Conservation (phyloP, 257 asterid genomes). For the Oldenlandia corymbosa region DNA sequence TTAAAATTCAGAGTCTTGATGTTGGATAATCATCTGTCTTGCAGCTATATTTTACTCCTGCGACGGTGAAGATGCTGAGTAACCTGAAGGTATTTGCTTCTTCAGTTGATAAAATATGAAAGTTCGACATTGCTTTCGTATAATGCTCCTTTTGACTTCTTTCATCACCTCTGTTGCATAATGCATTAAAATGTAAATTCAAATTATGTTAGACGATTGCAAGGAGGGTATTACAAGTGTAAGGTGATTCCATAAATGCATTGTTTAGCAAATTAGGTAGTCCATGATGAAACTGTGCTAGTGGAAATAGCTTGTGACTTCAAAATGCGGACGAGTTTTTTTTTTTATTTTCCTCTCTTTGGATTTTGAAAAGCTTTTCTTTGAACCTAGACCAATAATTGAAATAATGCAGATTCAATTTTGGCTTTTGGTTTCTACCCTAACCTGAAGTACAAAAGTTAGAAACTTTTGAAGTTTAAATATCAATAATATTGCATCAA, state of each 20-base stretch:
- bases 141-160: conserved; percentile 11
- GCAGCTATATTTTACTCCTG: conserved; percentile 96
- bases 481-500: not conserved
- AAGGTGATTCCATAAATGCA: not conserved
- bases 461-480: not conserved
- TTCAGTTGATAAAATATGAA: conserved; percentile 9
- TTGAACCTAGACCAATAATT: not conserved
- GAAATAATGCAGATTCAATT: not conserved
- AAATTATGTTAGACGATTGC: not conserved
- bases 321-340: not conserved
- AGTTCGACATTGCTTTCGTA: not conserved
- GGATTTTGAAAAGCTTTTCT: not conserved
- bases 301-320: not conserved
- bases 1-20: conserved; percentile 7
- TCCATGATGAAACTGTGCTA: not conserved
- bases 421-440: not conserved
- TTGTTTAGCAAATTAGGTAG: not conserved
- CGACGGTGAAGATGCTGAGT: conserved; percentile 99
- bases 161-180: not conserved
- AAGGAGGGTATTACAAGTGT: not conserved
- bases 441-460: not conserved
- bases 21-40: conserved; percentile 9
- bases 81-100: conserved; percentile 73
- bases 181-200: not conserved
- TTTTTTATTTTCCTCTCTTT: not conserved